phyloP scores from a whole-genome alignment of 169 alveolate species.

The Plasmodium cynomolgi region DNA sequence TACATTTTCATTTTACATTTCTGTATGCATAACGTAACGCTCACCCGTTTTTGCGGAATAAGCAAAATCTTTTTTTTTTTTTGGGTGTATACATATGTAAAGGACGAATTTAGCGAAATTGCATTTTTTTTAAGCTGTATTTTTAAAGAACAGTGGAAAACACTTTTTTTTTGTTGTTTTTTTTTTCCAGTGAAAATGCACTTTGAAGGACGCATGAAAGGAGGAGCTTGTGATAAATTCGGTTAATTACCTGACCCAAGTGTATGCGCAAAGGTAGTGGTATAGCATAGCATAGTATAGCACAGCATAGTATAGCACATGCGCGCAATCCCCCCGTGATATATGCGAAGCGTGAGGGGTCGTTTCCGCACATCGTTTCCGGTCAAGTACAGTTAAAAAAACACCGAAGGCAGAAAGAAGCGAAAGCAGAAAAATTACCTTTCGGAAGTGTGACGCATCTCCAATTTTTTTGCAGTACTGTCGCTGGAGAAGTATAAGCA shows the following conservation, averaged over 20 bases:
- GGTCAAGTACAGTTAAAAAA: background rate
- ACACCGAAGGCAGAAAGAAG: background rate
- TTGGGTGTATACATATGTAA: background rate
- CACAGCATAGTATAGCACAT: background rate
- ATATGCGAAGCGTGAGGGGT: background rate
- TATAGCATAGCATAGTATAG: background rate
- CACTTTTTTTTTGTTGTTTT: background rate
- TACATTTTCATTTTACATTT: background rate
- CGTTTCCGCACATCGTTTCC: background rate
- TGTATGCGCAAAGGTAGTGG: background rate
- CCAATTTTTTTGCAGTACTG: background rate
- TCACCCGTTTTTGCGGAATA: background rate
- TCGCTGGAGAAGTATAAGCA: background rate
- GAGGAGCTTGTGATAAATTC: background rate
- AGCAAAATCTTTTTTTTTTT: background rate
- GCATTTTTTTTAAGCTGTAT: background rate
- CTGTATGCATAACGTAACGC: background rate
- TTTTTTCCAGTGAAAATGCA: background rate
- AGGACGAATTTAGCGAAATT: background rate
- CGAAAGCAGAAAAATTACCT: background rate
- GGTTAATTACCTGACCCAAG: background rate
- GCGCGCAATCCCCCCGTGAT: background rate
- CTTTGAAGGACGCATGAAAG: background rate
- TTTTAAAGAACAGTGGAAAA: background rate
- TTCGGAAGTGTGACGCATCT: background rate